phyloP scores from a whole-genome alignment of 192 early-diverging fungal species.

The Mortierella alpina region DNA sequence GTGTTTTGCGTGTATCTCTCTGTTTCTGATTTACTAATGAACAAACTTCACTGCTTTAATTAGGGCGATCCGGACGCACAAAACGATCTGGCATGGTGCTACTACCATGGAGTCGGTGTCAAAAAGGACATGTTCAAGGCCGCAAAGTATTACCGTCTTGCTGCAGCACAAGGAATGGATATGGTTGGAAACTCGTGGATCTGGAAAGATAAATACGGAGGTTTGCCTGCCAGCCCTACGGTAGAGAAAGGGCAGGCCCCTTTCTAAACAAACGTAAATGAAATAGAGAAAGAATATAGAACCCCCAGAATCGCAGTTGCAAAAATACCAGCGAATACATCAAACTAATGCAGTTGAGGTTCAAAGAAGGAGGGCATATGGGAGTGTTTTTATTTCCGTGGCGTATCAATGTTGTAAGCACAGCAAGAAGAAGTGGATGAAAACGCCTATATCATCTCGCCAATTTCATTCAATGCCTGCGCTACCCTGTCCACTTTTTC shows the following conservation, averaged over 20 bases:
- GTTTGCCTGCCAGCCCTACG: conserved; percentile 28
- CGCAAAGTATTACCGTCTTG: conserved; percentile 81
- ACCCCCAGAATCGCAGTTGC: too few relatives aligned
- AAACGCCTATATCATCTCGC: conserved; percentile 7
- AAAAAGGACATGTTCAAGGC: conserved; percentile 77
- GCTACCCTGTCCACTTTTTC: conserved; percentile 29
- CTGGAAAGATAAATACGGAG: conserved; percentile 81
- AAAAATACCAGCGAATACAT: too few relatives aligned
- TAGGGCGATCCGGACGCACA: conserved; percentile 83
- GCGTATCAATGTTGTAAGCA: too few relatives aligned
- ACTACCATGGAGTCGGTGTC: conserved; percentile 81
- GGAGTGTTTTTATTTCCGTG: too few relatives aligned
- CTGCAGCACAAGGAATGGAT: conserved; percentile 73
- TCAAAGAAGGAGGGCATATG: too few relatives aligned
- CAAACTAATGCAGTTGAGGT: too few relatives aligned
- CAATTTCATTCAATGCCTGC: conserved; percentile 21
- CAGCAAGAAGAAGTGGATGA: too few relatives aligned
- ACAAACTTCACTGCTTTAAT: background rate
- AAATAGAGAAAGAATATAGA: too few relatives aligned
- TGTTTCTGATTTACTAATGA: background rate
- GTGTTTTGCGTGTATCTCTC: background rate
- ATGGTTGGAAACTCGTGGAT: conserved; percentile 86
- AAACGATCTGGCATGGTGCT: conserved; percentile 78
- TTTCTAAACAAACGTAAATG: background rate
- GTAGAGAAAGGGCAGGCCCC: conserved; percentile 1